phyloP scores from a whole-genome alignment of 2,329 filamentous ascomycete genomes.

The Periconia macrospinosa region DNA sequence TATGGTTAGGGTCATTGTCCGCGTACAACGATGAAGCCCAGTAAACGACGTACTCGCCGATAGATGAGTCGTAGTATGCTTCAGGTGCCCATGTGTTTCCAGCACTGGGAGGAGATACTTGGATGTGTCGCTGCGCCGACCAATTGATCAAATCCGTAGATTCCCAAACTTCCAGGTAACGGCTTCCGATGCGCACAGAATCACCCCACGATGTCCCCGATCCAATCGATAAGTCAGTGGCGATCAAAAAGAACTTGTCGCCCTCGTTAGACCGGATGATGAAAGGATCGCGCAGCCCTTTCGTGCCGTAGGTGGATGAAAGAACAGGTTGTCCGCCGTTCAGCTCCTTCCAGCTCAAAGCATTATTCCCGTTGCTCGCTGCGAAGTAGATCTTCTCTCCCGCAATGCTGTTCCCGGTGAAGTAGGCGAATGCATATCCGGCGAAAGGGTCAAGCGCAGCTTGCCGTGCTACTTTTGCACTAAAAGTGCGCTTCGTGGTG shows the following conservation, averaged over 20 bases:
- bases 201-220: slow-evolving; percentile 57
- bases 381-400: slow-evolving; percentile 59
- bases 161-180: slow-evolving; percentile 59
- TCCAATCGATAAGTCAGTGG: slow-evolving; percentile 58
- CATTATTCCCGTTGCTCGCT: slow-evolving; percentile 56
- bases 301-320: slow-evolving; percentile 51
- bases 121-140: slow-evolving; percentile 54
- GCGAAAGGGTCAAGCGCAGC: slow-evolving; percentile 39
- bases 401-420: slow-evolving; percentile 48
- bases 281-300: slow-evolving; percentile 57
- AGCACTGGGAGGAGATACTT: slow-evolving; percentile 53
- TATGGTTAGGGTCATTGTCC: slow-evolving; percentile 46
- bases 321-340: slow-evolving; percentile 53
- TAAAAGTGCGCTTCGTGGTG: slow-evolving; percentile 31
- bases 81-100: slow-evolving; percentile 60
- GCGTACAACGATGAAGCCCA: slow-evolving; percentile 54
- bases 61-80: slow-evolving; percentile 52
- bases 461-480: slow-evolving; percentile 40
- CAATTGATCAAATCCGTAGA: slow-evolving; percentile 55
- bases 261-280: slow-evolving; percentile 56
- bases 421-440: slow-evolving; percentile 58
- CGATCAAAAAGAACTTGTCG: slow-evolving; percentile 55
- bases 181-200: slow-evolving; percentile 52
- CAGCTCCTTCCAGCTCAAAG: slow-evolving; percentile 54
- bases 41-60: slow-evolving; percentile 49